These are phyloP conservation scores for Botryosphaeria dothidea DNA, from an alignment of 2,329 filamentous ascomycete genomes.

Conservation along the genomic window DNA sequence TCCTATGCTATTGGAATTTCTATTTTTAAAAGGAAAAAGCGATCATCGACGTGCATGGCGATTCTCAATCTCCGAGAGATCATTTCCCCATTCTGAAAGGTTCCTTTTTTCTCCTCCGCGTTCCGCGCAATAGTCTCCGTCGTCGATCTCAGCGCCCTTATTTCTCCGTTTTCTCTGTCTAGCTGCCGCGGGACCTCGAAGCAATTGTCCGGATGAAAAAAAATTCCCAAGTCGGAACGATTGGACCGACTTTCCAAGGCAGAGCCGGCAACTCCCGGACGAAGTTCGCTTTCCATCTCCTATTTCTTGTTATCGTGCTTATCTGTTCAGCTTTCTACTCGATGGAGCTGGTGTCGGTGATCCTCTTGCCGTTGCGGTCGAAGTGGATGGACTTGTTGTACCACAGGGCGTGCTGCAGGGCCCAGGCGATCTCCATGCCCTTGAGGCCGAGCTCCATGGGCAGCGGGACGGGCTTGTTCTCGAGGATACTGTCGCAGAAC, in stretches of 20 bases:
- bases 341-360: slow-evolving; percentile 12
- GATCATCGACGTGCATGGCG: background rate
- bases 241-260: too few species aligned
- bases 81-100: background rate
- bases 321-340: too few species aligned
- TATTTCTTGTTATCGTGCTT: too few species aligned
- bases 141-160: background rate
- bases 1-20: background rate
- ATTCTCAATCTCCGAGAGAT: background rate
- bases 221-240: too few species aligned
- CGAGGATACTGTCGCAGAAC: slow-evolving; percentile 39
- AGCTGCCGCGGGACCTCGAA: too few species aligned
- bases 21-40: background rate
- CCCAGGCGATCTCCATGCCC: slow-evolving; percentile 43
- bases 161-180: background rate
- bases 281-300: too few species aligned
- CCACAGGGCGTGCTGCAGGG: slow-evolving; percentile 59
- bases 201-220: too few species aligned
- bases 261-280: too few species aligned
- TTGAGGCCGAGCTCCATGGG: slow-evolving; percentile 36
- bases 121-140: background rate
- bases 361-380: slow-evolving; percentile 27
- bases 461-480: slow-evolving; percentile 39
- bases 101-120: background rate
- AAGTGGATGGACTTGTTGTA: slow-evolving; percentile 56